phyloP scores from a whole-genome alignment of 768 basidiomycete genomes.

The Mrakia gelida region DNA sequence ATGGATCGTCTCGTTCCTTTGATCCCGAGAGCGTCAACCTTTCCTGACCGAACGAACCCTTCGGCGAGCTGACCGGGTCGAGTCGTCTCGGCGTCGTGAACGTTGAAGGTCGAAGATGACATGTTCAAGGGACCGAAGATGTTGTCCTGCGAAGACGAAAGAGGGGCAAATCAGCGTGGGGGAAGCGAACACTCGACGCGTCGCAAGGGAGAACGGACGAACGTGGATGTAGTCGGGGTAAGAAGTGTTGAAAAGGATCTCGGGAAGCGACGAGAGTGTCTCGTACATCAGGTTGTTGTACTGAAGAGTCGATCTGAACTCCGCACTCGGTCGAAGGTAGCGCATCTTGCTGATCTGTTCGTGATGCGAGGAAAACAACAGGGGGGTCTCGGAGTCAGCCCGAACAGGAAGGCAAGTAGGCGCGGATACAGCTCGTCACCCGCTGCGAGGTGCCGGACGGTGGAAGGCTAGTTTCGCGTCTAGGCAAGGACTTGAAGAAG shows the following conservation, averaged over 20 bases:
- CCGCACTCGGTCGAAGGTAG: slow-evolving; percentile 1
- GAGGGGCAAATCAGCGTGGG: not conserved
- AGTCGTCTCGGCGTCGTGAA: not conserved
- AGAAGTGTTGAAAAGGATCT: not conserved
- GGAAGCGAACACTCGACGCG: not conserved
- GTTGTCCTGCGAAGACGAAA: not conserved
- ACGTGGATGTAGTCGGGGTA: slow-evolving; percentile 17
- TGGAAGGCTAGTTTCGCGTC: no score
- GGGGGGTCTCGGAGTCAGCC: not conserved
- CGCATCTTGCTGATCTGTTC: slow-evolving; percentile 8
- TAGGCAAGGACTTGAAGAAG: not conserved
- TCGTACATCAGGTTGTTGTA: slow-evolving; percentile 25
- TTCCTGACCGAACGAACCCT: slow-evolving; percentile 11
- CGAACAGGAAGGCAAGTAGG: no score
- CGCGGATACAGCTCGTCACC: no score
- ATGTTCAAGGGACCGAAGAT: slow-evolving; percentile 8
- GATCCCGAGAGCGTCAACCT: not conserved
- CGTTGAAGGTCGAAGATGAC: slow-evolving; percentile 11
- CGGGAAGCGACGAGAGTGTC: not conserved
- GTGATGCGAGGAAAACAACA: not conserved
- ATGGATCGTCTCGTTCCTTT: not conserved
- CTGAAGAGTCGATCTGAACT: slow-evolving; percentile 3
- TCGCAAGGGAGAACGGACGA: not conserved
- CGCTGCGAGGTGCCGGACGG: no score
- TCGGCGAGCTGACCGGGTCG: not conserved